Base-by-base conservation (phyloP, 306 rosid species). In the Canavalia gladiata region DNA sequence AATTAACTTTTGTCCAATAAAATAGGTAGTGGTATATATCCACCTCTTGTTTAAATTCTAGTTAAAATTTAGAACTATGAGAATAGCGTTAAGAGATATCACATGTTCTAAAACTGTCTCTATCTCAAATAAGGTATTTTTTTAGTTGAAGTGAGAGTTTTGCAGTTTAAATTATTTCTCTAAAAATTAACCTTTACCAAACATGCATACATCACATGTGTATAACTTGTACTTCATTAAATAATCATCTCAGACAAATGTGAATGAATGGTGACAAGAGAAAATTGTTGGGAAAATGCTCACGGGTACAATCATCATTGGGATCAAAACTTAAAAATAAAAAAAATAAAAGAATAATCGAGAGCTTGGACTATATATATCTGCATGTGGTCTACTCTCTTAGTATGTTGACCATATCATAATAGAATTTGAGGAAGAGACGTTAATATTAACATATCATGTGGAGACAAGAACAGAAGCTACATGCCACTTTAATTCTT, bases 401-500 rank as follows among this genome's bases (percentile, higher is more conserved):
- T 8, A 5, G 55, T 6, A 30, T 68, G 55, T 46, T 45, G 59
- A 46, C 79, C 33, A n/a, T 6, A 7, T 76, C 39, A 62, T 5
- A 25, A 37, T 65, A 51, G 52, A 76, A 63, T 18, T 39, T 52
- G 0, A 30, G 5, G 37, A 28, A 7, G 13, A 67, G 28, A 42
- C 8, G 25, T 43, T 28, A 43, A 67, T 64, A 64, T 65, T 41
- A 42, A 47, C 13, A 65, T 18, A 18, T 39, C 50, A 39, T 37
- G 50, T n/a, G 70, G 69, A 65, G 70, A 65, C 50, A 39, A 65
- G 50, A 39, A 65, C 50, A 65, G 70, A 65, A 41, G 50, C 49
- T 62, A 62, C 45, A 2, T 10, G 8, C 45, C 43, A 5, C 68
- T 33, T 35, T 28, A 34, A 35, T 7, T 35, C 65, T 51, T 76